Evolutionary conservation across 2,329 filamentous ascomycete genomes (phyloP).

Genomic region (Periconia sp.): DNA sequence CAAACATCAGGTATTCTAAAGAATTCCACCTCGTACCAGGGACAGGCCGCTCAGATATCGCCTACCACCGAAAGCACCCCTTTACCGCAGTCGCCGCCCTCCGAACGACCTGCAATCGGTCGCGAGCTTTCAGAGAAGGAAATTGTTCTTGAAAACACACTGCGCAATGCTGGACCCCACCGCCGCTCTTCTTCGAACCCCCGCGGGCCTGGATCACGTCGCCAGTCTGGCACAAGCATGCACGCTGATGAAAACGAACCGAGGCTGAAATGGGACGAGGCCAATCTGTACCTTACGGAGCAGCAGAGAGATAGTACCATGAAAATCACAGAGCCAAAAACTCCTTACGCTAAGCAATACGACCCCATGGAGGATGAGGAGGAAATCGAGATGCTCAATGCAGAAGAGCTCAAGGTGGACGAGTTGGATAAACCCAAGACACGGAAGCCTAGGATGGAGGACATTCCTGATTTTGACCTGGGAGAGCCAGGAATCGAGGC

Average conservation of each 20-base stretch:
- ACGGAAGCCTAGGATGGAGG: constrained; percentile 59
- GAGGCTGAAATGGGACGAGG: constrained; percentile 97
- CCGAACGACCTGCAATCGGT: constrained; percentile 46
- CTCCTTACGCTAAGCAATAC: constrained; percentile 90
- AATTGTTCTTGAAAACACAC: constrained; percentile 88
- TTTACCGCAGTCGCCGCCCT: constrained; percentile 31
- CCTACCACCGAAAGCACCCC: constrained; percentile 44
- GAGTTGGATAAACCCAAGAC: constrained; percentile 57
- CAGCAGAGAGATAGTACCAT: constrained; percentile 94
- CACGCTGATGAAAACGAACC: constrained; percentile 63
- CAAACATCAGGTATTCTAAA: constrained; percentile 81
- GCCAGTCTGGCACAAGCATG: constrained; percentile 62
- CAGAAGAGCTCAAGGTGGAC: constrained; percentile 69
- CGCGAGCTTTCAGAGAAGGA: constrained; percentile 74
- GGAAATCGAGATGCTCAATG: constrained; percentile 67
- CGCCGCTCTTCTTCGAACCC: constrained; percentile 78
- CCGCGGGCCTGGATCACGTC: constrained; percentile 68
- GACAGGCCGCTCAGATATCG: constrained; percentile 50
- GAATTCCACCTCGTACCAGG: constrained; percentile 71
- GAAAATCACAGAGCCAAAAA: constrained; percentile 99
- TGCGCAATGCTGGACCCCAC: constrained; percentile 88
- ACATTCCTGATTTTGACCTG: constrained; percentile 89
- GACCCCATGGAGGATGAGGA: constrained; percentile 86
- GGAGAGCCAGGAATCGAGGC: constrained; percentile 77
- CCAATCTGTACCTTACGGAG: constrained; percentile 94